Percentiles rank a stretch among this genome's conserved stretches.
Conservation (phyloP, 2,329 filamentous ascomycete genomes). For the Epichloe sp. region DNA sequence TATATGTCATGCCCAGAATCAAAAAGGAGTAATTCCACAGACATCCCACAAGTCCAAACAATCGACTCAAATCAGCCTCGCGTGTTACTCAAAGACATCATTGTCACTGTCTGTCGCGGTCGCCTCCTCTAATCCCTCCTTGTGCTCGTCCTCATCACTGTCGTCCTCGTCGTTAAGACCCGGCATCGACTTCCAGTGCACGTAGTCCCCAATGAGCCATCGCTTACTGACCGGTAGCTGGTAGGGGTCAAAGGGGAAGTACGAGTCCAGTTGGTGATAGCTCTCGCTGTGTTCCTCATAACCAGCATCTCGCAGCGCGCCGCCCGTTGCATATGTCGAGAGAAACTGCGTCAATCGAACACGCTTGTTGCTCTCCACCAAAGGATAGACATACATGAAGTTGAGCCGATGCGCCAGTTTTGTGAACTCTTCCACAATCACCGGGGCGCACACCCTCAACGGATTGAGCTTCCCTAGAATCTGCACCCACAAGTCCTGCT, state of each 20-base stretch:
- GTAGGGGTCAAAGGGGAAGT: constrained; percentile 97
- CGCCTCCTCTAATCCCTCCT: constrained; percentile 33
- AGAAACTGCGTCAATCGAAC: constrained; percentile 64
- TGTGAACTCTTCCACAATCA: constrained; percentile 85
- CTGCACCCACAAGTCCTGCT: constrained; percentile 60
- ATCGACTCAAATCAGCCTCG: neutral
- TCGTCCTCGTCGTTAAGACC: constrained; percentile 50
- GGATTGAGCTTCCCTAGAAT: constrained; percentile 92
- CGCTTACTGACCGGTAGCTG: constrained; percentile 73
- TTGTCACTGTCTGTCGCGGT: constrained; percentile 37
- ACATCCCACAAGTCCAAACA: constrained; percentile 6
- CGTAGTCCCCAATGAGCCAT: constrained; percentile 78
- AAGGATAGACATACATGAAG: constrained; percentile 78
- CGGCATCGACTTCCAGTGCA: constrained; percentile 64
- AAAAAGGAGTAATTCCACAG: constrained; percentile 1
- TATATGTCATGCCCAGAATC: neutral
- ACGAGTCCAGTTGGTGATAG: constrained; percentile 77
- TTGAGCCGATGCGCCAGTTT: constrained; percentile 73
- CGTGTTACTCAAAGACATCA: constrained; percentile 24
- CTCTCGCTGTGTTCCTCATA: constrained; percentile 51
- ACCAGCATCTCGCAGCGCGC: constrained; percentile 37
- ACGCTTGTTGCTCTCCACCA: constrained; percentile 86
- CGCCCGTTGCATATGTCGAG: constrained; percentile 41
- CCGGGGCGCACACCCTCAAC: constrained; percentile 82
- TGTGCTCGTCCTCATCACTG: constrained; percentile 36